A percentile compares a stretch with the other conserved stretches of the same genome.
These are phyloP conservation scores for Calocybe indica DNA, from an alignment of 768 basidiomycete species.

Conservation along the genomic window DNA sequence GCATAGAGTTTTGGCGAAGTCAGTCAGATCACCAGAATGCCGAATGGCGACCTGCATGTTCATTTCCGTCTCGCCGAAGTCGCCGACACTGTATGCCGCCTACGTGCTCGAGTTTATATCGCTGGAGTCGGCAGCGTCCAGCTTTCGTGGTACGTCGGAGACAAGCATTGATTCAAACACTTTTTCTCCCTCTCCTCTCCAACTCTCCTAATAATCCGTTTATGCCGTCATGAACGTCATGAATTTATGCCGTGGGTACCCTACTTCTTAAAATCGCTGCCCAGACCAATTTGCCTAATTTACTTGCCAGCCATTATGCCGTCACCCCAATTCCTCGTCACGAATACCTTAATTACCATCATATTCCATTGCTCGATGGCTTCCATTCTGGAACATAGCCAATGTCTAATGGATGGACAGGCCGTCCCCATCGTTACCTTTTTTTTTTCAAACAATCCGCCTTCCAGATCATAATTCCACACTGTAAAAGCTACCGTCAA, in stretches of 20 bases:
- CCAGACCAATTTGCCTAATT: not conserved
- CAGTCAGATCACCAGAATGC: conserved; percentile 64
- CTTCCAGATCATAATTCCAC: too few species aligned
- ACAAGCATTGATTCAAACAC: conserved; percentile 26
- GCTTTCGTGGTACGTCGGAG: conserved; percentile 67
- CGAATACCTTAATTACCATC: too few species aligned
- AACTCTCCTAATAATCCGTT: conserved; percentile 10
- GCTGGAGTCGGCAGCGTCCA: conserved; percentile 72
- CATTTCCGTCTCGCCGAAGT: conserved; percentile 72
- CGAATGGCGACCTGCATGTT: conserved; percentile 74
- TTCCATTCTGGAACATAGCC: too few species aligned
- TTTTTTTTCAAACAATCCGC: too few species aligned
- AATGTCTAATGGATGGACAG: too few species aligned
- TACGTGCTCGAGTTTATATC: conserved; percentile 72
- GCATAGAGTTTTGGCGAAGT: conserved; percentile 70
- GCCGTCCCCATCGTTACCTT: too few species aligned
- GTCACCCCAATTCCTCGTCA: too few species aligned
- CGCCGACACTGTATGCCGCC: conserved; percentile 76
- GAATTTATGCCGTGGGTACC: conserved; percentile 13
- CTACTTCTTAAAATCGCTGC: not conserved
- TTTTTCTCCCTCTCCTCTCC: conserved; percentile 6
- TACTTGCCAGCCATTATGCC: not conserved
- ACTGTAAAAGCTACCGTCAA: too few species aligned
- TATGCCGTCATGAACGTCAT: conserved; percentile 9
- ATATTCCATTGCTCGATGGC: too few species aligned